These are phyloP conservation scores for Russula sp. DNA, from an alignment of 768 basidiomycete species.

Conservation along the genomic window DNA sequence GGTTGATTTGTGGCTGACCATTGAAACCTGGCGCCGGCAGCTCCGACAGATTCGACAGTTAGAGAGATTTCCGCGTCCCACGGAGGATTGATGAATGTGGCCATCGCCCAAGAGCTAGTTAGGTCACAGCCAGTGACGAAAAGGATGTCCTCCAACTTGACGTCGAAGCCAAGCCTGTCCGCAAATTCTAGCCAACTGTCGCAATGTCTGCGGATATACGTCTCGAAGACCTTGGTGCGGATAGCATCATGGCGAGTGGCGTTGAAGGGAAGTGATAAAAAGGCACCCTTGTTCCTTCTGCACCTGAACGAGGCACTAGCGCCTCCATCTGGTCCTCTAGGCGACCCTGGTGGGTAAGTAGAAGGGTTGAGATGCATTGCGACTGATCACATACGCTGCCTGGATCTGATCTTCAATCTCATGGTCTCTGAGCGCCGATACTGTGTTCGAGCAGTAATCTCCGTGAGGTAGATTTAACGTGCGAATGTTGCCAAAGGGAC, in stretches of 20 bases:
- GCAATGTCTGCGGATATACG: conserved; percentile 20
- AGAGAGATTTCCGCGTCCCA: conserved; percentile 11
- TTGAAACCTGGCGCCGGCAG: conserved; percentile 1
- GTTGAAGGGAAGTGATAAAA: conserved; percentile 15
- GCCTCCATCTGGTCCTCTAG: conserved; percentile 3
- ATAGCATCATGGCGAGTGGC: conserved; percentile 7
- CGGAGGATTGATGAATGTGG: conserved; percentile 13
- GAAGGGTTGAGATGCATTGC: not conserved
- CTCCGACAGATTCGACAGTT: not conserved
- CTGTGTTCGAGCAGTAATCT: conserved; percentile 7
- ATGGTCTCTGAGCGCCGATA: not conserved
- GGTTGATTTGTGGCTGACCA: conserved; percentile 5
- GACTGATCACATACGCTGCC: conserved; percentile 9
- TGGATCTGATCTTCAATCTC: not conserved
- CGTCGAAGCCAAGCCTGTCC: not conserved
- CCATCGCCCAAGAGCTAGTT: conserved; percentile 21
- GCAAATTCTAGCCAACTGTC: conserved; percentile 20
- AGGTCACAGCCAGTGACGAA: conserved; percentile 23
- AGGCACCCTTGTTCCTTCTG: conserved; percentile 11
- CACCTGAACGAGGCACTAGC: conserved; percentile 2
- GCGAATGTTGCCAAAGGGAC: conserved; percentile 12
- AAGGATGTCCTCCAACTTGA: conserved; percentile 20
- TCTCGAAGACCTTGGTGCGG: conserved; percentile 17
- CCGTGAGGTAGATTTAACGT: not conserved
- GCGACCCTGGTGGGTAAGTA: not conserved